Conservation (phyloP, 495 filamentous ascomycete species). For the Aspergillus nanangensis region DNA sequence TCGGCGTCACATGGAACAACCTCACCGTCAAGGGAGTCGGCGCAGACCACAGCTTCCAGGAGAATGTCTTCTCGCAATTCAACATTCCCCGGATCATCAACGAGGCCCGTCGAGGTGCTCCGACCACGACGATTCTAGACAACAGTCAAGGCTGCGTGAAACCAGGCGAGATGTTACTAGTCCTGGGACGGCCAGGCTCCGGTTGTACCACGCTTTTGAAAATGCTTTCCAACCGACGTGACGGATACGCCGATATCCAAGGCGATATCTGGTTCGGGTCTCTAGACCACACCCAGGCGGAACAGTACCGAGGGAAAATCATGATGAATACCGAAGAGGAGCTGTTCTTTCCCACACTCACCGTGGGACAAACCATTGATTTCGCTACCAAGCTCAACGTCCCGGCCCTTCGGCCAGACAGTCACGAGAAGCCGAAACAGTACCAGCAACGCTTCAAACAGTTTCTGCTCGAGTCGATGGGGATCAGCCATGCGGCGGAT, state of each 20-base stretch:
- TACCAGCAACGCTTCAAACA: too few species aligned
- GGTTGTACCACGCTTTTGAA: conserved; percentile 54
- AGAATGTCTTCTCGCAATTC: conserved; percentile 1
- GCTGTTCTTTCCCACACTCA: conserved; percentile 61
- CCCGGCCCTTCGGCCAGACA: too few species aligned
- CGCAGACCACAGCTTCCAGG: neutral
- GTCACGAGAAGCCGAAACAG: too few species aligned
- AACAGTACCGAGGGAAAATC: conserved; percentile 63
- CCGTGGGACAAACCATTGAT: conserved; percentile 64
- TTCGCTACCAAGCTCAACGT: conserved; percentile 46
- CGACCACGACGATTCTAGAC: neutral
- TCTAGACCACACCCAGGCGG: conserved; percentile 39
- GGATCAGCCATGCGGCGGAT: neutral
- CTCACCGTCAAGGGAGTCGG: neutral
- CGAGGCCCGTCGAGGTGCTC: too few species aligned
- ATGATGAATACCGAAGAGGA: conserved; percentile 66
- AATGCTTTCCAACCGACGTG: neutral
- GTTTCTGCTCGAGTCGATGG: neutral
- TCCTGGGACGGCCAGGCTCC: conserved; percentile 56
- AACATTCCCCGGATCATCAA: neutral
- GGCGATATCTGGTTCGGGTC: neutral
- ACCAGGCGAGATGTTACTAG: conserved; percentile 36
- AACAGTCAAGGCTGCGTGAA: conserved; percentile 9
- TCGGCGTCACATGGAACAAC: conserved; percentile 1
- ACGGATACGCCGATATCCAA: neutral